Percentiles rank a stretch among this genome's conserved stretches.
These are phyloP conservation scores for Cryptosporidium ubiquitum DNA, from an alignment of 169 alveolate genomes.

Conservation along the genomic window DNA sequence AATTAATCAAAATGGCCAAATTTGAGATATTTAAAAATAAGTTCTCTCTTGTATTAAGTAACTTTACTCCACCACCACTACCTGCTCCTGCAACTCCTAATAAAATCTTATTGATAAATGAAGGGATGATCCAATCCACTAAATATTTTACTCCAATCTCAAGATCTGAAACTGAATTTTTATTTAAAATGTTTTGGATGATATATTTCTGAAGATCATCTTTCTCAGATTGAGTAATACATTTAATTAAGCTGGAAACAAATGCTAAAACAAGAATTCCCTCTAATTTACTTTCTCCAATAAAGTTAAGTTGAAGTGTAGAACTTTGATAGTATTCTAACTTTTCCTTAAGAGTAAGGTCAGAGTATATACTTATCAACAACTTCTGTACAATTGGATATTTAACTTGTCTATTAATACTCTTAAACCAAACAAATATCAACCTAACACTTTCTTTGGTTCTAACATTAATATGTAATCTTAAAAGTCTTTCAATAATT, in stretches of 20 bases:
- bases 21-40: constrained; percentile 28
- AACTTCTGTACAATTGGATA: constrained; percentile 20
- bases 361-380: not conserved
- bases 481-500: constrained; percentile 1
- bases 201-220: constrained; percentile 5
- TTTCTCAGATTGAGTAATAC: not conserved
- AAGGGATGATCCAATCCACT: constrained; percentile 27
- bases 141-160: not conserved
- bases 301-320: not conserved
- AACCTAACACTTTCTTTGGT: constrained; percentile 19
- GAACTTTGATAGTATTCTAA: constrained; percentile 7
- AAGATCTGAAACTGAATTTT: not conserved
- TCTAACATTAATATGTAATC: not conserved
- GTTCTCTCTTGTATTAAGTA: not conserved
- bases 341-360: constrained; percentile 25
- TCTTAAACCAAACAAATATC: constrained; percentile 25
- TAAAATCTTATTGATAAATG: not conserved
- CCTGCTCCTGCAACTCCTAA: not conserved
- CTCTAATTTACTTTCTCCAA: not conserved
- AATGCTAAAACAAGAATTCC: not conserved
- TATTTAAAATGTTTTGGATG: not conserved
- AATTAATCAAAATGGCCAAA: constrained; percentile 1
- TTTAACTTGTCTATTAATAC: constrained; percentile 14
- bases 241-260: not conserved
- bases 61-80: not conserved